Base-by-base conservation (phyloP, 2,329 filamentous ascomycete species). In the Triangularia setosa region DNA sequence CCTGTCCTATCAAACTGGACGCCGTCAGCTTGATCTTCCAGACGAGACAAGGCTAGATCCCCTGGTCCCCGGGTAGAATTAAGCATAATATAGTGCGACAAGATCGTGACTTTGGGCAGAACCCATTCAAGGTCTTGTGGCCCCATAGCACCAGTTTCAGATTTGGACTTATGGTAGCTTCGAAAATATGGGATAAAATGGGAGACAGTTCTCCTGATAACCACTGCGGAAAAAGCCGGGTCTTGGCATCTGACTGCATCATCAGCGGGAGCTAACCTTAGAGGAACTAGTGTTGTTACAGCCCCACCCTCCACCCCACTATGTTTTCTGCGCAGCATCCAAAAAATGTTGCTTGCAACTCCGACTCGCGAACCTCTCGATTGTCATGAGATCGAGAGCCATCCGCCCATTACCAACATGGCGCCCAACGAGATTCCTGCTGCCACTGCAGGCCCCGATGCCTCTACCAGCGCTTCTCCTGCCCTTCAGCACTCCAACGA, bases 391-490 rank as follows among this genome's bases (percentile, higher is more conserved):
- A 25, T n/a, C 69, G 69, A 60, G 54, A 63, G 11, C 55, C 27
- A 61, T 65, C 30, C 61, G 61, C 55, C 64, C 60, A 62, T 33
- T 67, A 14, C 24, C 64, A 68, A 64, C 3, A 72, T 71, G 70
- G 70, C 70, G 24, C 56, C 64, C 65, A 63, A 69, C 63, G 68
- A 71, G 16, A 67, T 40, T 56, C 60, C 64, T 55, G 11, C 66
- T 48, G 44, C 27, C 33, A 25, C 57, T 52, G n/a, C 61, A 62
- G 56, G 60, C 18, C 27, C 56, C 40, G 30, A 24, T 24, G 24
- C 40, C 4, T 7, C 58, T 9, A 12, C 23, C 18, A 52, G 28
- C 1, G 33, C 65, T 7, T 30, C 44, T 25, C 28, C 27, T 8
- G 23, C 33, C 18, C 21, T 57, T 14, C 11, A 14, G 30, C 40